Evolutionary conservation across 768 basidiomycete species (phyloP), one percentile per base, ranked within the genome.

Genomic region (Lactifluus hygrophoroides): DNA sequence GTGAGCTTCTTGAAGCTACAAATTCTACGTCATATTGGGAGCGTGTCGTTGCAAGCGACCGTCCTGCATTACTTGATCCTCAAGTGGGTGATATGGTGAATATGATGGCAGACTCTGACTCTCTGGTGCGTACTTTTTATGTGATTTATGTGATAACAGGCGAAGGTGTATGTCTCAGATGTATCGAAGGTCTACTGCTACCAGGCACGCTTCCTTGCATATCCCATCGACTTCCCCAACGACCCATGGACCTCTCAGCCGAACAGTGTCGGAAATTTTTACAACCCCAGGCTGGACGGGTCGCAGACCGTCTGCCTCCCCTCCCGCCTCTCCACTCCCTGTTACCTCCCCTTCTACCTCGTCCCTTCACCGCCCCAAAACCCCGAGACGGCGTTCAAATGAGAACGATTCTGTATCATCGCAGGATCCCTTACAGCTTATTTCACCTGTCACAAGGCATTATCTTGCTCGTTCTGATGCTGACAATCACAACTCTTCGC

Each of bases 1-100:
- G 61, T 16, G 58, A 62, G 3, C 4, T 60, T 45, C 45, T 58
- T 5, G 57, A 65, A 35, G 64, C 61, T 32, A 38, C 38, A 25
- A 51, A 37, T 14, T 46, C 42, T 7, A 23, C 23, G 35, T 19
- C 17, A 21, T 60, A 65, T 56, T 59, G 53, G 64, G 38, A 52
- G 3, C 56, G 43, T 42, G 53, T 54, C 43, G n/a, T 23, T 13
- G 21, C 53, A 44, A 40, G n/a, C 14, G 5, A 35, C 44, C 51
- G 50, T 4, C 42, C 21, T 21, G 13, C 47, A 19, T 21, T 37
- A 11, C 13, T 40, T 7, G n/a, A 49, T 27, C 38, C n/a, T 1
- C 40, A 42, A n/a, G 25, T 23, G 10, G 40, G 53, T 28, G 52
- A 59, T 11, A 59, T 44, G 58, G 53, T 32, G 40, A 35, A 9